Conservation (phyloP, 352 stramenopile genomes). For the Globisporangium megalacanthum region DNA sequence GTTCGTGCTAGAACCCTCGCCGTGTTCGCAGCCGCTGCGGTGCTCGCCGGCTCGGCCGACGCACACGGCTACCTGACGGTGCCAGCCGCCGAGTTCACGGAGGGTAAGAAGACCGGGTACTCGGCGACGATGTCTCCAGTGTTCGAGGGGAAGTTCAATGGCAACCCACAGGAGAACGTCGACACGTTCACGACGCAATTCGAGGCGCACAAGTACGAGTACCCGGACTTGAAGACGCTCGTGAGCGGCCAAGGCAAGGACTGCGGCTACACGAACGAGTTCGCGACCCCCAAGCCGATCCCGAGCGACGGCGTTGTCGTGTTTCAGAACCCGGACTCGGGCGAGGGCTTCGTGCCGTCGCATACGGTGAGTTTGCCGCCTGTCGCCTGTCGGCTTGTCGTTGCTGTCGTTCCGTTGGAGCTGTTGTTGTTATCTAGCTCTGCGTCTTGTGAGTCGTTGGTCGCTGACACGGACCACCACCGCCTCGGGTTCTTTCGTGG, state of each 20-base stretch:
- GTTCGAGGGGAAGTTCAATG: slow-evolving; percentile 54
- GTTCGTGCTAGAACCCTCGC: not conserved
- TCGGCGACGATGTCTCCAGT: slow-evolving; percentile 28
- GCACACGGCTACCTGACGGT: slow-evolving; percentile 51
- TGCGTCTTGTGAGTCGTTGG: no score
- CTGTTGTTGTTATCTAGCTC: no score
- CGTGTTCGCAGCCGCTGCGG: not conserved
- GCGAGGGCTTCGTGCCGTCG: slow-evolving; percentile 42
- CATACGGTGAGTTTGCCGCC: slow-evolving; percentile 23
- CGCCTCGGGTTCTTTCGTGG: no score
- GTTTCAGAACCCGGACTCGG: slow-evolving; percentile 46
- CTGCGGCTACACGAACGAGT: slow-evolving; percentile 34
- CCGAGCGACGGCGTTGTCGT: slow-evolving; percentile 19
- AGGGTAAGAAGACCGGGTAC: slow-evolving; percentile 32
- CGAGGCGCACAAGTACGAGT: slow-evolving; percentile 15
- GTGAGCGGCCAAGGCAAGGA: slow-evolving; percentile 29
- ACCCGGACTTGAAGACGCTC: slow-evolving; percentile 35
- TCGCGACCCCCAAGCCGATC: slow-evolving; percentile 33
- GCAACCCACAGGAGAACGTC: slow-evolving; percentile 41
- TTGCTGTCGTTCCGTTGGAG: no score
- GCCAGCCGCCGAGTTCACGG: slow-evolving; percentile 32
- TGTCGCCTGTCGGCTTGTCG: no score
- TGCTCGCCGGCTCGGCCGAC: slow-evolving; percentile 10
- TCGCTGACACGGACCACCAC: not conserved
- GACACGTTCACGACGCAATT: slow-evolving; percentile 38